phyloP scores from a whole-genome alignment of 192 early-diverging fungal species.

The Spinellus fusiger region DNA sequence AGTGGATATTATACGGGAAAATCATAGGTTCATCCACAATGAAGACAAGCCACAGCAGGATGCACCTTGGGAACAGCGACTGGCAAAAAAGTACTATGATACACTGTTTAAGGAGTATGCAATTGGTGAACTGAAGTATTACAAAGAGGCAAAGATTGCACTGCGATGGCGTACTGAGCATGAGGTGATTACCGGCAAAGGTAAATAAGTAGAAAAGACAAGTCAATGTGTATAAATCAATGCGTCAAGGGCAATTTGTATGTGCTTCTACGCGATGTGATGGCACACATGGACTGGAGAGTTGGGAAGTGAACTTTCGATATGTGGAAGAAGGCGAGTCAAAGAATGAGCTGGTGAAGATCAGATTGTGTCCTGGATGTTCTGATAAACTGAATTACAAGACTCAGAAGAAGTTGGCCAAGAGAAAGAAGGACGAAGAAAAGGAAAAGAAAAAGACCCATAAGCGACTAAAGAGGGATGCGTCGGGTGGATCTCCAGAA shows the following conservation, averaged over 20 bases:
- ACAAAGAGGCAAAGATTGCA: conserved; percentile 67
- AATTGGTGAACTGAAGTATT: conserved; percentile 62
- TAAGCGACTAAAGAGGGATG: not conserved
- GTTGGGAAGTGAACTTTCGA: conserved; percentile 86
- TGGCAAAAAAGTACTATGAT: conserved; percentile 84
- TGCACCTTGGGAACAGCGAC: conserved; percentile 64
- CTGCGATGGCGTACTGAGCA: conserved; percentile 65
- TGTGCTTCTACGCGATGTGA: conserved; percentile 61
- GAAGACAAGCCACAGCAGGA: conserved; percentile 41
- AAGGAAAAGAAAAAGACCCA: not conserved
- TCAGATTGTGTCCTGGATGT: conserved; percentile 67
- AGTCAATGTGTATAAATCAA: no score
- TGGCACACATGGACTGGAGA: conserved; percentile 39
- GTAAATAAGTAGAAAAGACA: conserved; percentile 29
- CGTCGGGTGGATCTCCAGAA: not conserved
- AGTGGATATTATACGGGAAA: conserved; percentile 60
- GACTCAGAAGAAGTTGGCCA: conserved; percentile 43
- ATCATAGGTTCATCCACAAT: conserved; percentile 54
- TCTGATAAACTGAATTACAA: conserved; percentile 70
- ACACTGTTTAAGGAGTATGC: conserved; percentile 83
- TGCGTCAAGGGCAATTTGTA: conserved; percentile 67
- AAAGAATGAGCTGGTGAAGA: conserved; percentile 79
- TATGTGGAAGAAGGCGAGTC: conserved; percentile 67
- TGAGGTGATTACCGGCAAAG: conserved; percentile 65
- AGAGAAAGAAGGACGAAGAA: conserved; percentile 18